phyloP scores from a whole-genome alignment of 1,139 yeast genomes.

The Hansenula anomala region DNA sequence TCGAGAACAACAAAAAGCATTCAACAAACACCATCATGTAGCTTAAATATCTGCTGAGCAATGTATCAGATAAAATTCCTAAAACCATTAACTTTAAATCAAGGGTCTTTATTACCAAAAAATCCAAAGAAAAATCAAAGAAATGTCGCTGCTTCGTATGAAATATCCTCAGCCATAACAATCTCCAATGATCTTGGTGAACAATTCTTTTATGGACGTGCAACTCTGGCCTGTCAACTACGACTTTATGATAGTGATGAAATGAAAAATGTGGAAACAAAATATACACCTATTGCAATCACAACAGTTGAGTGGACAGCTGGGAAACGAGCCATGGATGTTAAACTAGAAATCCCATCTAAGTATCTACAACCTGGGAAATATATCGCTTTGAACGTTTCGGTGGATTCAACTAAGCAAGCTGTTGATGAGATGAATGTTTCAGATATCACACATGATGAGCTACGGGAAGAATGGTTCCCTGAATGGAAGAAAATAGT shows the following conservation, averaged over 20 bases:
- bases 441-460: constrained; percentile 7
- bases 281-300: constrained; percentile 1
- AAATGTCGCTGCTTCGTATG: constrained; percentile 9
- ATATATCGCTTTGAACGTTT: constrained; percentile 10
- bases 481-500: constrained; percentile 6
- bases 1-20: too few relatives aligned
- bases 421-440: constrained; percentile 11
- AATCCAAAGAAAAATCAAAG: constrained; percentile 3
- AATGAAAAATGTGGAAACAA: not conserved
- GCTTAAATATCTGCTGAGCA: too few relatives aligned
- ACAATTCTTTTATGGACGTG: constrained; percentile 21
- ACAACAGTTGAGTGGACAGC: constrained; percentile 12
- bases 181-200: constrained; percentile 25
- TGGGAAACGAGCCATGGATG: constrained; percentile 17
- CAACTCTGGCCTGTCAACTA: constrained; percentile 4
- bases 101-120: not conserved
- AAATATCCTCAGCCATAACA: constrained; percentile 18
- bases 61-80: constrained; percentile 24
- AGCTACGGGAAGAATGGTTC: constrained; percentile 9
- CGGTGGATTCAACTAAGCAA: constrained; percentile 1
- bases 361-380: constrained; percentile 4
- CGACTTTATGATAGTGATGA: not conserved
- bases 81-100: constrained; percentile 16
- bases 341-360: constrained; percentile 3
- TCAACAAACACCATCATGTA: too few relatives aligned